Evolutionary conservation across 129 eudicot species (phyloP).

Genomic region (Calendula officinalis): DNA sequence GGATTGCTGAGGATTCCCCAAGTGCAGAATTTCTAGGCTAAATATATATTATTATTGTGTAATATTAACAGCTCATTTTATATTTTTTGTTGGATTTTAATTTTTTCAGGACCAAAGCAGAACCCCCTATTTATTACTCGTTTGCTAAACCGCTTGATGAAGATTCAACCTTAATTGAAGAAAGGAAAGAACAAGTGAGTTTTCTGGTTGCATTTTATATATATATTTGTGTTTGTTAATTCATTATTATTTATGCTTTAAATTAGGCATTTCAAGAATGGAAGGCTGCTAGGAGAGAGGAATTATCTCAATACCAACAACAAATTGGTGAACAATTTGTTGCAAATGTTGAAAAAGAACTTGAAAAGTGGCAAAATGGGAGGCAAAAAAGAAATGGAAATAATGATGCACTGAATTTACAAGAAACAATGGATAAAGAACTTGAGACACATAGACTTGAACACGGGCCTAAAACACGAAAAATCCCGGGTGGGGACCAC

Average conservation of each 20-base stretch:
- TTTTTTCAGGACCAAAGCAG: conserved; percentile 88
- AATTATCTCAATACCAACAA: conserved; percentile 79
- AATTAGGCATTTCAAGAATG: conserved; percentile 80
- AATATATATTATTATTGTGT: conserved; percentile 17
- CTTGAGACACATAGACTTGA: conserved; percentile 97
- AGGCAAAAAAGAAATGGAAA: conserved; percentile 58
- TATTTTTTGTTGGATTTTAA: conserved; percentile 39
- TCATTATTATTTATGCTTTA: neutral
- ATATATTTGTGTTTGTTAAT: neutral
- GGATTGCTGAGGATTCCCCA: conserved; percentile 45
- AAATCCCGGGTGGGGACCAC: conserved; percentile 65
- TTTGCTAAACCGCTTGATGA: conserved; percentile 78
- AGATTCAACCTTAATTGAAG: conserved; percentile 49
- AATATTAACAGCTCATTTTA: conserved; percentile 32
- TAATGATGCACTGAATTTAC: conserved; percentile 60
- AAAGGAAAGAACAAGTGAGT: conserved; percentile 74
- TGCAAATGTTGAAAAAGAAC: conserved; percentile 75
- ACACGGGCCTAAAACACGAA: conserved; percentile 90
- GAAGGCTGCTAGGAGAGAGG: conserved; percentile 96
- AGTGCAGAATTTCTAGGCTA: conserved; percentile 46
- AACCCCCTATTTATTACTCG: conserved; percentile 78
- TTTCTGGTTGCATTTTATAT: conserved; percentile 15
- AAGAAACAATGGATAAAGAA: conserved; percentile 99
- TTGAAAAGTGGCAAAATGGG: conserved; percentile 88
- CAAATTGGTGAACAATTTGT: conserved; percentile 60